Percentiles rank a stretch among this genome's conserved stretches.
Evolutionary conservation across 2,329 filamentous ascomycete species (phyloP).

Genomic region (Xylaria sp.): DNA sequence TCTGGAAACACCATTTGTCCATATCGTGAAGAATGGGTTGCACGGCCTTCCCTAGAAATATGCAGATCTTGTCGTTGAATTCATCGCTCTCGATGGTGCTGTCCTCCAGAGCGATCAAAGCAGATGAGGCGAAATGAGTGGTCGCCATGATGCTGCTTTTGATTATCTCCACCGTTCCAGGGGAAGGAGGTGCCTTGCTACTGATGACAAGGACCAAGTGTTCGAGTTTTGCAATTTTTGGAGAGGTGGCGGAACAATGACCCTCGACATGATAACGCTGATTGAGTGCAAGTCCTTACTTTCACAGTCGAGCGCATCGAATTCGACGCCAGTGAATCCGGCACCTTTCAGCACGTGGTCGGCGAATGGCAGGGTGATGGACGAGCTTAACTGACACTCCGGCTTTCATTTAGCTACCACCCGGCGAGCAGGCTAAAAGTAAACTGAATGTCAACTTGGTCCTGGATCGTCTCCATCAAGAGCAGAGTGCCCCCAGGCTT

Average conservation of each 20-base stretch:
- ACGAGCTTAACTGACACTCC: constrained; percentile 6
- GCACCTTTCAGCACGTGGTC: neutral
- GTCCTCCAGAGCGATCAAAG: too few species aligned
- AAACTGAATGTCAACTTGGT: constrained; percentile 18
- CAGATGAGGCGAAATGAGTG: too few species aligned
- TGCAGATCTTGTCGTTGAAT: neutral
- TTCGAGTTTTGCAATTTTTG: neutral
- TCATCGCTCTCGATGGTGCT: too few species aligned
- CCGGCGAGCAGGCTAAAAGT: constrained; percentile 29
- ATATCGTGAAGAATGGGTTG: neutral
- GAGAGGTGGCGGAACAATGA: too few species aligned
- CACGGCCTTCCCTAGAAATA: neutral
- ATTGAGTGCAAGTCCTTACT: neutral
- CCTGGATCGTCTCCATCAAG: constrained; percentile 21
- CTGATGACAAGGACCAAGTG: neutral
- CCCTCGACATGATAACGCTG: neutral
- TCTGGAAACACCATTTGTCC: neutral
- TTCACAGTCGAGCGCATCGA: neutral
- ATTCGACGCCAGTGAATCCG: neutral
- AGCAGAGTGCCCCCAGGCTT: constrained; percentile 29
- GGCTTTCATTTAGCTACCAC: constrained; percentile 34
- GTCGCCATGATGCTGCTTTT: too few species aligned
- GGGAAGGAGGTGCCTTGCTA: neutral
- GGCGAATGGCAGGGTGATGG: neutral
- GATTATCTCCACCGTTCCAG: too few species aligned